Percentiles rank a stretch among this genome's conserved stretches.
Evolutionary conservation across 2,329 filamentous ascomycete genomes (phyloP).

Genomic region (Amesomyces nigricolor): DNA sequence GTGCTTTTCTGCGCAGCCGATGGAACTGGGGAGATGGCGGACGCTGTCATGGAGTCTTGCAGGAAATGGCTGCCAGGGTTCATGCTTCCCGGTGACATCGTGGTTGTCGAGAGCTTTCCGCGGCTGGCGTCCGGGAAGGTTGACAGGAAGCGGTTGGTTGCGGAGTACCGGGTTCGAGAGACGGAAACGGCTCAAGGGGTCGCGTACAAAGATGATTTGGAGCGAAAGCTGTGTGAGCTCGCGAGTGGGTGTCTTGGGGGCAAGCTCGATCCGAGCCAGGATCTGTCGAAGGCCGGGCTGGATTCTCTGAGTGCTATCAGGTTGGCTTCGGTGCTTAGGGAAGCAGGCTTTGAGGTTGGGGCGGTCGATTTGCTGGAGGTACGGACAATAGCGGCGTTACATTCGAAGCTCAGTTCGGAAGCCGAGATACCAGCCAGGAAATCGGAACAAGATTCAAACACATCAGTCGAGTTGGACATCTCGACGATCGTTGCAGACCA

Average conservation of each 20-base stretch:
- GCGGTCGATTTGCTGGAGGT: slow-evolving; percentile 58
- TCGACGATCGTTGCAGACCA: not conserved
- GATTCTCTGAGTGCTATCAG: slow-evolving; percentile 40
- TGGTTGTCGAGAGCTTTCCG: slow-evolving; percentile 60
- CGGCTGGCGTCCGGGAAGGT: slow-evolving; percentile 79
- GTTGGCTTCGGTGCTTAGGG: slow-evolving; percentile 59
- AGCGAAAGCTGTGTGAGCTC: slow-evolving; percentile 33
- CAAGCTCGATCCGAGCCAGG: slow-evolving; percentile 26
- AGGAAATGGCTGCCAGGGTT: slow-evolving; percentile 70
- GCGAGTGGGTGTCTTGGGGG: slow-evolving; percentile 28
- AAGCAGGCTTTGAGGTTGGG: slow-evolving; percentile 47
- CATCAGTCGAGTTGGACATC: not conserved
- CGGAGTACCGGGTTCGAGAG: slow-evolving; percentile 40
- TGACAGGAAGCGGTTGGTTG: slow-evolving; percentile 60
- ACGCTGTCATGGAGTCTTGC: slow-evolving; percentile 54
- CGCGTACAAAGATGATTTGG: slow-evolving; percentile 29
- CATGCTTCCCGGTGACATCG: slow-evolving; percentile 75
- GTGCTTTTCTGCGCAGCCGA: slow-evolving; percentile 66
- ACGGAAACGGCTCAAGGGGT: not conserved
- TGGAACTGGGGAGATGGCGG: slow-evolving; percentile 27
- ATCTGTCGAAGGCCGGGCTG: slow-evolving; percentile 33
- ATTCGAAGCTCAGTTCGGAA: slow-evolving; percentile 12
- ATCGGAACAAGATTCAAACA: too few relatives aligned
- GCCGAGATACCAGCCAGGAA: not conserved
- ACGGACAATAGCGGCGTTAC: slow-evolving; percentile 36